Conservation (phyloP, 768 basidiomycete species). For the Lactifluus volemus region DNA sequence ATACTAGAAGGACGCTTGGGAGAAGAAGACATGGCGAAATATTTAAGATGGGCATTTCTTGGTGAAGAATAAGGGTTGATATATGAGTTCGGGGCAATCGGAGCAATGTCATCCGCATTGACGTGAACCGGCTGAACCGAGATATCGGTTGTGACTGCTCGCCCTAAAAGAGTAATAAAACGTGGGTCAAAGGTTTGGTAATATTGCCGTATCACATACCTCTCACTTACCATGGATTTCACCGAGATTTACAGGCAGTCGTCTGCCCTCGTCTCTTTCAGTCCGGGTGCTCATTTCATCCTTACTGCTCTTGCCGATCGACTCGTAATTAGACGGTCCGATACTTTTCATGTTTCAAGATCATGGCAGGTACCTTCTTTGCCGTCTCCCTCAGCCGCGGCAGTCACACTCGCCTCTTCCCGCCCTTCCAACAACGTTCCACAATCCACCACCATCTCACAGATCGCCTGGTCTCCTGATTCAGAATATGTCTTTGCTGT, state of each 20-base stretch:
- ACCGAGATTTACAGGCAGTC: slow-evolving; percentile 80
- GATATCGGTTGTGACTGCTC: too few species aligned
- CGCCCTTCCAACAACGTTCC: slow-evolving; percentile 25
- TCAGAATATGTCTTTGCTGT: slow-evolving; percentile 81
- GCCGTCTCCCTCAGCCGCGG: slow-evolving; percentile 41
- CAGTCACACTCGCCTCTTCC: slow-evolving; percentile 29
- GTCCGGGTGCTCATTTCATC: slow-evolving; percentile 81
- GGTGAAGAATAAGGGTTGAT: not conserved
- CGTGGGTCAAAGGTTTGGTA: too few species aligned
- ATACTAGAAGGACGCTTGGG: slow-evolving; percentile 1
- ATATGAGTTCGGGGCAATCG: not conserved
- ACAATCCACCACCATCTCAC: slow-evolving; percentile 47
- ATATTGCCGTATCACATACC: not conserved
- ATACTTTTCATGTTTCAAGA: slow-evolving; percentile 74
- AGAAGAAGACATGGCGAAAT: slow-evolving; percentile 4
- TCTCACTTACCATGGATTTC: slow-evolving; percentile 57
- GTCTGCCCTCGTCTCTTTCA: slow-evolving; percentile 61
- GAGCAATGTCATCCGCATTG: slow-evolving; percentile 5
- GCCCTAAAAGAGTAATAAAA: too few species aligned
- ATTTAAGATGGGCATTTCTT: not conserved
- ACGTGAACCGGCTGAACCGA: too few species aligned
- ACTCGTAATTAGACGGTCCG: slow-evolving; percentile 74
- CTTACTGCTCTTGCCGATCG: slow-evolving; percentile 72
- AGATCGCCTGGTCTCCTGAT: slow-evolving; percentile 80
- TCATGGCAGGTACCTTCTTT: slow-evolving; percentile 64